Evolutionary conservation across 1,284 basidiomycete genomes (phyloP).

Genomic region (Inonotus obliquus): DNA sequence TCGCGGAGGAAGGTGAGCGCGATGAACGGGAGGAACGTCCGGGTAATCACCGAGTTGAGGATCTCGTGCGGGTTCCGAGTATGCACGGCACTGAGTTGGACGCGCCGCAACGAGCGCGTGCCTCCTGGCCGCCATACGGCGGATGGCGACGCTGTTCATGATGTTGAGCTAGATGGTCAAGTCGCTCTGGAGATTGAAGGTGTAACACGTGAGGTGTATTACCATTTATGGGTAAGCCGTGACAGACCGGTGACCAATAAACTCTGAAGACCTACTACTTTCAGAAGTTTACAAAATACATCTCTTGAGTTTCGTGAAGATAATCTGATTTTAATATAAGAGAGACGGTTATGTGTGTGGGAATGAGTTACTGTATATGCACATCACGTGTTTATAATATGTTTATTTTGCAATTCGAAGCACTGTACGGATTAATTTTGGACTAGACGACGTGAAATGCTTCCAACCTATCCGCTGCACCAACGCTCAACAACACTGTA

Average conservation of each 20-base stretch:
- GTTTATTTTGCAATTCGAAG: background rate
- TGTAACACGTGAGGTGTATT: too few relatives aligned
- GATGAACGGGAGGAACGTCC: conserved; percentile 65
- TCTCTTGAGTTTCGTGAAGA: too few relatives aligned
- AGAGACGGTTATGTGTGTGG: background rate
- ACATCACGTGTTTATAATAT: background rate
- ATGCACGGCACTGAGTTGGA: conserved; percentile 29
- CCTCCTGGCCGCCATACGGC: conserved; percentile 9
- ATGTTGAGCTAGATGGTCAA: background rate
- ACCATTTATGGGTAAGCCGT: too few relatives aligned
- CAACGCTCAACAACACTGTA: background rate
- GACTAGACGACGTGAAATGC: background rate
- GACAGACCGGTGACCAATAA: too few relatives aligned
- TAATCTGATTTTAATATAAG: background rate
- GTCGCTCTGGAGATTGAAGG: too few relatives aligned
- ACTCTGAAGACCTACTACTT: too few relatives aligned
- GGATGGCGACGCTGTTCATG: conserved; percentile 15
- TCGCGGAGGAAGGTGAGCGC: conserved; percentile 59
- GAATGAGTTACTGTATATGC: background rate
- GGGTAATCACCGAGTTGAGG: conserved; percentile 75
- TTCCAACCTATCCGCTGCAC: background rate
- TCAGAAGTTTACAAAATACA: too few relatives aligned
- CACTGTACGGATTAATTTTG: background rate
- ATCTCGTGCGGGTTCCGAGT: conserved; percentile 34
- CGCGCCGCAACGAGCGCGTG: conserved; percentile 16